Percentiles rank a stretch among this genome's conserved stretches.
These are phyloP conservation scores for Rhododendron williamsianum DNA, from an alignment of 148 eudicot genomes.

Conservation along the genomic window DNA sequence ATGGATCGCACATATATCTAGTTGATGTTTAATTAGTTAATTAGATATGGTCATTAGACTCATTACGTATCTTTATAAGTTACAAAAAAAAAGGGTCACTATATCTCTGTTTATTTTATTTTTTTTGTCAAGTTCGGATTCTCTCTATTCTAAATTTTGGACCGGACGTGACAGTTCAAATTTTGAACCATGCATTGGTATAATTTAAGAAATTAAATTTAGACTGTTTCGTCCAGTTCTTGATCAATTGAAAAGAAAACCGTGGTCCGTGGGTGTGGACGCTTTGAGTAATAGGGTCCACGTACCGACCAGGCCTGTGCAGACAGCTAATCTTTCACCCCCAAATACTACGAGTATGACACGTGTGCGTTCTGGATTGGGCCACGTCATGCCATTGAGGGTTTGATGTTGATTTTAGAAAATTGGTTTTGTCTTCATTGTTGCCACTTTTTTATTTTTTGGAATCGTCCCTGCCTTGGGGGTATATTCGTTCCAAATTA, in stretches of 20 bases:
- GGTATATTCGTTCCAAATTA: background rate
- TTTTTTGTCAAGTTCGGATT: no score
- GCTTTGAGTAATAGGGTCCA: background rate
- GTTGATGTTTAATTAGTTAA: no score
- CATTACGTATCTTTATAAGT: no score
- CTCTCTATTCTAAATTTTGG: no score
- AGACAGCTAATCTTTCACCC: slow-evolving; percentile 27
- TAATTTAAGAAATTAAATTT: no score
- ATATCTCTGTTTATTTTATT: no score
- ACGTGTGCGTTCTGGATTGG: slow-evolving; percentile 13
- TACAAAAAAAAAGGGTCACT: no score
- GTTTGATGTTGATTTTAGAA: background rate
- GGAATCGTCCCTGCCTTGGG: background rate
- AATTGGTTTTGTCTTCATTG: background rate
- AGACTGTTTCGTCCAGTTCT: no score
- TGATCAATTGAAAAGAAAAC: background rate
- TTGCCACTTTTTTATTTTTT: background rate
- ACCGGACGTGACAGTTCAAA: no score
- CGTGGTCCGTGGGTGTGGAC: background rate
- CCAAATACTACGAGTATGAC: slow-evolving; percentile 13
- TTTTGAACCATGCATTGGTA: no score
- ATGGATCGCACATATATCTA: no score
- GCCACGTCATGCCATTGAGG: slow-evolving; percentile 10
- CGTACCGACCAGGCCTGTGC: background rate
- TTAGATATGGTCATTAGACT: no score